Evolutionary conservation across 2,329 filamentous ascomycete species (phyloP).

Genomic region (Monilinia vaccinii-corymbosi): DNA sequence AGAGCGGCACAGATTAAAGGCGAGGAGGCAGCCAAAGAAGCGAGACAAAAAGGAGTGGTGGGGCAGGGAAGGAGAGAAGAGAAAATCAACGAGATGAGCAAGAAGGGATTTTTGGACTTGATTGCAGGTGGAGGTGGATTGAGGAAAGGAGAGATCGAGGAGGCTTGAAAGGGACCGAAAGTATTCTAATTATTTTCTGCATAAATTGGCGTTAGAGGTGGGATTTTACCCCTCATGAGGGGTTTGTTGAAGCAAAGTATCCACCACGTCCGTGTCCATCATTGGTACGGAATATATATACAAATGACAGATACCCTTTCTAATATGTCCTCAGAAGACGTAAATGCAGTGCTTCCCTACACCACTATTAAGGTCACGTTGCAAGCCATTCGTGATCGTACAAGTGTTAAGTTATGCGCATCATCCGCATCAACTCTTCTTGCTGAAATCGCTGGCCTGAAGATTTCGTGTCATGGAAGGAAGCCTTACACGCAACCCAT

Average conservation of each 20-base stretch:
- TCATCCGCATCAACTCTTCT: conserved; percentile 26
- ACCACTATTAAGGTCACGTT: not conserved
- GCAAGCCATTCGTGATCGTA: not conserved
- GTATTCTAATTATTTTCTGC: conserved; percentile 5
- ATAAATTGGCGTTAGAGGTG: conserved; percentile 21
- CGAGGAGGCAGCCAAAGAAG: conserved; percentile 62
- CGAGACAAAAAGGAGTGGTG: conserved; percentile 63
- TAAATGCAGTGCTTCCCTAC: not conserved
- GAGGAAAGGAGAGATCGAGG: conserved; percentile 46
- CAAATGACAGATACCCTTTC: conserved; percentile 20
- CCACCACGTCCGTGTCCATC: conserved; percentile 11
- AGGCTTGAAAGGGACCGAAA: conserved; percentile 17
- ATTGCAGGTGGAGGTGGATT: conserved; percentile 58
- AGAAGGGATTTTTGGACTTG: conserved; percentile 90
- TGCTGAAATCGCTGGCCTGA: conserved; percentile 83
- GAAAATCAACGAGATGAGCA: conserved; percentile 90
- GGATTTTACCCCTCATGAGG: conserved; percentile 13
- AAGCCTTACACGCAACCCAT: conserved; percentile 76
- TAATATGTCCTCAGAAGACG: conserved; percentile 11
- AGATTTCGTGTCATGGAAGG: conserved; percentile 93
- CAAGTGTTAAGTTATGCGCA: not conserved
- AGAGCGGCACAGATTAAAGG: conserved; percentile 86
- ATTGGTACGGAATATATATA: conserved; percentile 17
- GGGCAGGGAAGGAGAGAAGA: conserved; percentile 75
- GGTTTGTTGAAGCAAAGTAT: conserved; percentile 10